Evolutionary conservation across 768 basidiomycete genomes (phyloP).

Genomic region (Infundibulicybe gibba): DNA sequence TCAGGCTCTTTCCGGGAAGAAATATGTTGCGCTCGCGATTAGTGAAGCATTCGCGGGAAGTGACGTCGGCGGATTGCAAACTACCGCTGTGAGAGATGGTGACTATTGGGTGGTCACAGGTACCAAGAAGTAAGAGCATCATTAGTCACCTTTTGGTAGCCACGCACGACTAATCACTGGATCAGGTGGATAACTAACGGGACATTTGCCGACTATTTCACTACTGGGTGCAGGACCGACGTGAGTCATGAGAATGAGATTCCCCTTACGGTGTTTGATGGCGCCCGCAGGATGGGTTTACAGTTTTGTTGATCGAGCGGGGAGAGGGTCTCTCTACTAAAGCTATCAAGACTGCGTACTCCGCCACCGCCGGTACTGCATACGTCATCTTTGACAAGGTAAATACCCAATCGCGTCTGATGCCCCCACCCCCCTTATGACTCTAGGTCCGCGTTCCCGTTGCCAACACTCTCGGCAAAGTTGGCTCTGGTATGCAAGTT

Average conservation of each 20-base stretch:
- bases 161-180: not conserved
- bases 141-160: not conserved
- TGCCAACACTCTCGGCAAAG: conserved; percentile 82
- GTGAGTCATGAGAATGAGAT: conserved; percentile 23
- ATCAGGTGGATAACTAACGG: conserved; percentile 88
- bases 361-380: conserved; percentile 85
- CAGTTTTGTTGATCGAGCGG: conserved; percentile 73
- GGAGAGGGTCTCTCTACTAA: conserved; percentile 76
- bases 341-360: conserved; percentile 91
- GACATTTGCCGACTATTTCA: conserved; percentile 81
- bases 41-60: conserved; percentile 93
- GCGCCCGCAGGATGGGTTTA: conserved; percentile 53
- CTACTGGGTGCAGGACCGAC: conserved; percentile 72
- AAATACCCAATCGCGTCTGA: not conserved
- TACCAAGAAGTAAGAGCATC: conserved; percentile 73
- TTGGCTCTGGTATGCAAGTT: conserved; percentile 79
- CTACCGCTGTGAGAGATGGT: conserved; percentile 81
- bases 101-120: conserved; percentile 87
- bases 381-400: conserved; percentile 78
- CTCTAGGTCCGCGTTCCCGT: conserved; percentile 69
- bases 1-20: conserved; percentile 61
- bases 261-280: not conserved
- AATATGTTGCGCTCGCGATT: conserved; percentile 87
- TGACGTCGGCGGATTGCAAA: conserved; percentile 82
- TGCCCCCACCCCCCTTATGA: conserved; percentile 6